Percentiles rank a stretch among this genome's conserved stretches.
Evolutionary conservation across 2,329 filamentous ascomycete genomes (phyloP).

Genomic region (Grosmannia clavigera): DNA sequence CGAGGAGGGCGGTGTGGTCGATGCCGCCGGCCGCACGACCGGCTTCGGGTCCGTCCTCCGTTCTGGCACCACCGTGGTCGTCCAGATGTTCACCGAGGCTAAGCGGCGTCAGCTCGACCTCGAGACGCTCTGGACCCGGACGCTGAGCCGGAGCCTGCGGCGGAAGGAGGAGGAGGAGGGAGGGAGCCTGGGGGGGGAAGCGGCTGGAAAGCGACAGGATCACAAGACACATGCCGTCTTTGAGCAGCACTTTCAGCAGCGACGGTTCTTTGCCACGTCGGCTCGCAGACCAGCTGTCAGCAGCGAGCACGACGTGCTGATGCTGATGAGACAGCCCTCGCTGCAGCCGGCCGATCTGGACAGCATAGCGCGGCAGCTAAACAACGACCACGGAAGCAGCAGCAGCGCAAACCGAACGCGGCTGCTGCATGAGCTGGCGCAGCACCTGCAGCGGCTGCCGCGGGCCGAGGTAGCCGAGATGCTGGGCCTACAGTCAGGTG

Average conservation of each 20-base stretch:
- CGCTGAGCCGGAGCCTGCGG: constrained; percentile 21
- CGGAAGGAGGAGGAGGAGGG: constrained; percentile 2
- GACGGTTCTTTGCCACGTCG: constrained; percentile 13
- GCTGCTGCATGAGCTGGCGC: constrained; percentile 15
- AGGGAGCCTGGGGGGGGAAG: not conserved
- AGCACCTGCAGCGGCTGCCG: constrained; percentile 11
- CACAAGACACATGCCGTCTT: not conserved
- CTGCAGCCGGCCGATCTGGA: not conserved
- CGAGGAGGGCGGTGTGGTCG: constrained; percentile 30
- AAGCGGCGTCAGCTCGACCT: constrained; percentile 40
- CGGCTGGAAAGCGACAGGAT: not conserved
- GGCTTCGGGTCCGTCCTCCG: constrained; percentile 54
- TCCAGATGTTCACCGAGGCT: constrained; percentile 45
- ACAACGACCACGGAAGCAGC: not conserved
- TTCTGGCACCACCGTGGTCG: constrained; percentile 38
- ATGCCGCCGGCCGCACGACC: constrained; percentile 47
- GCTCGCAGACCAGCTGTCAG: constrained; percentile 8
- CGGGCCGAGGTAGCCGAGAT: not conserved
- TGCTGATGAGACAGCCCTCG: not conserved
- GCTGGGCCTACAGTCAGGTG: not conserved
- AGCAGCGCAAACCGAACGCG: constrained; percentile 15
- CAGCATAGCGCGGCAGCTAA: constrained; percentile 7
- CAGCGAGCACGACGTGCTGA: not conserved
- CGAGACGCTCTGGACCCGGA: constrained; percentile 37
- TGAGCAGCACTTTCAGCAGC: not conserved